These are phyloP conservation scores for Xylaria sp. DNA, from an alignment of 2,329 filamentous ascomycete species.

Conservation along the genomic window DNA sequence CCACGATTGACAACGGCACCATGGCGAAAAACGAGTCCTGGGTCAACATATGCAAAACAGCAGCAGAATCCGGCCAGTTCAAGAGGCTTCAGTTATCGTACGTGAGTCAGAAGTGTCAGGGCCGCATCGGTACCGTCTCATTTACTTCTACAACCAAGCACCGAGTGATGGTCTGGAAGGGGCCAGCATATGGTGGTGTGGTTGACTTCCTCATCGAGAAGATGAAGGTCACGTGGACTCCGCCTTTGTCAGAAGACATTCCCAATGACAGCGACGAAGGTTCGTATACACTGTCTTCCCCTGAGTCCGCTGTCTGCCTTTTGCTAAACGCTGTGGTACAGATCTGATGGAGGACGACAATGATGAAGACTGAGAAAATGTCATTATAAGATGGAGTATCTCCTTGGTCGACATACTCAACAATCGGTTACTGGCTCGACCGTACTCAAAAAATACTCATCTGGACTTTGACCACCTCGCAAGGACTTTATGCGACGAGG, in stretches of 20 bases:
- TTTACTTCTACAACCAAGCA: conserved; percentile 2
- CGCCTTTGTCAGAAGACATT: neutral
- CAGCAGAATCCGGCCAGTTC: conserved; percentile 34
- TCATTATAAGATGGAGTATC: no score
- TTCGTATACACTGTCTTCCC: neutral
- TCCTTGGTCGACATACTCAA: neutral
- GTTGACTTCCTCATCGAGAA: conserved; percentile 11
- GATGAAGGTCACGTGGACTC: neutral
- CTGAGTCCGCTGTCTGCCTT: neutral
- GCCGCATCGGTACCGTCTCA: neutral
- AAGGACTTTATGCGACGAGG: neutral
- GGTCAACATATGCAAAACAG: conserved; percentile 34
- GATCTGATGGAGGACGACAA: conserved; percentile 4
- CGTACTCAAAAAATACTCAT: neutral
- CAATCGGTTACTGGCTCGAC: neutral
- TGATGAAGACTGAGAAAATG: neutral
- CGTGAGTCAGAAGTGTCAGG: conserved; percentile 22
- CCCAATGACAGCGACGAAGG: conserved; percentile 1
- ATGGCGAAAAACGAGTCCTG: conserved; percentile 34
- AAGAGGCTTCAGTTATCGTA: conserved; percentile 32
- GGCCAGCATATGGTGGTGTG: conserved; percentile 7
- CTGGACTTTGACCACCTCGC: neutral
- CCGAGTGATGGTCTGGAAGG: conserved; percentile 9
- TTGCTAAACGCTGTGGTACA: neutral
- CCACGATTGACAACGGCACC: conserved; percentile 29